Conservation (phyloP, 768 basidiomycete species). For the Russula sp. region DNA sequence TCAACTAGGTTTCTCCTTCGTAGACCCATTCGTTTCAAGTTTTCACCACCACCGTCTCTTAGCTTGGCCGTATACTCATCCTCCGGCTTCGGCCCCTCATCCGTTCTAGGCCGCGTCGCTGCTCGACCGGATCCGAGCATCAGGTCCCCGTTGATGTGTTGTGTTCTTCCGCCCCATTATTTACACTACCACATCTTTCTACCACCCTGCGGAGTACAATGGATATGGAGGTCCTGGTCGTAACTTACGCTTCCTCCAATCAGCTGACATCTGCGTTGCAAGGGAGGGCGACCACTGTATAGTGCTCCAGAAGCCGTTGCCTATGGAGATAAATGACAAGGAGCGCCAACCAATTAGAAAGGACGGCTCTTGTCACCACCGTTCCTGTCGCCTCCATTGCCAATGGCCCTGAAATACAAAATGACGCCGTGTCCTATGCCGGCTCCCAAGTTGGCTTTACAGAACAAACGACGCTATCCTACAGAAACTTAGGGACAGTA, state of each 20-base stretch:
- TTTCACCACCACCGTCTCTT: slow-evolving; percentile 27
- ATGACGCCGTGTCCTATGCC: slow-evolving; percentile 78
- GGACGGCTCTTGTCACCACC: slow-evolving; percentile 77
- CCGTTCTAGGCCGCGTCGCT: slow-evolving; percentile 72
- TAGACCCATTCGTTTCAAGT: slow-evolving; percentile 1
- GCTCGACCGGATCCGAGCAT: slow-evolving; percentile 69
- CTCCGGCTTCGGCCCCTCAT: slow-evolving; percentile 86
- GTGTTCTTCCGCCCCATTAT: slow-evolving; percentile 90
- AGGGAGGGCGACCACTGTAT: slow-evolving; percentile 49
- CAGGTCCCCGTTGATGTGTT: slow-evolving; percentile 87
- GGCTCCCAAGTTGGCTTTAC: slow-evolving; percentile 95
- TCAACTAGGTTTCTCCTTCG: background rate
- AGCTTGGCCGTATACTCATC: slow-evolving; percentile 72
- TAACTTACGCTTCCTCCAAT: slow-evolving; percentile 89
- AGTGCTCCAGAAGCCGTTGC: slow-evolving; percentile 64
- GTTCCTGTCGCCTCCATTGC: slow-evolving; percentile 70
- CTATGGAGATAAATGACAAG: slow-evolving; percentile 64
- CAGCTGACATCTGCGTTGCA: slow-evolving; percentile 54
- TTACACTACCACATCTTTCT: slow-evolving; percentile 85
- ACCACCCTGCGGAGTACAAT: slow-evolving; percentile 63
- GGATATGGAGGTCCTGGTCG: slow-evolving; percentile 75
- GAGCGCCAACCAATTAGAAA: slow-evolving; percentile 97
- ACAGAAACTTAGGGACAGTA: slow-evolving; percentile 71
- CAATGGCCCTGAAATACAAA: slow-evolving; percentile 46
- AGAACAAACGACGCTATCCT: slow-evolving; percentile 82